These are phyloP conservation scores for Zasmidium angulare DNA, from an alignment of 2,329 filamentous ascomycete genomes.

Conservation along the genomic window DNA sequence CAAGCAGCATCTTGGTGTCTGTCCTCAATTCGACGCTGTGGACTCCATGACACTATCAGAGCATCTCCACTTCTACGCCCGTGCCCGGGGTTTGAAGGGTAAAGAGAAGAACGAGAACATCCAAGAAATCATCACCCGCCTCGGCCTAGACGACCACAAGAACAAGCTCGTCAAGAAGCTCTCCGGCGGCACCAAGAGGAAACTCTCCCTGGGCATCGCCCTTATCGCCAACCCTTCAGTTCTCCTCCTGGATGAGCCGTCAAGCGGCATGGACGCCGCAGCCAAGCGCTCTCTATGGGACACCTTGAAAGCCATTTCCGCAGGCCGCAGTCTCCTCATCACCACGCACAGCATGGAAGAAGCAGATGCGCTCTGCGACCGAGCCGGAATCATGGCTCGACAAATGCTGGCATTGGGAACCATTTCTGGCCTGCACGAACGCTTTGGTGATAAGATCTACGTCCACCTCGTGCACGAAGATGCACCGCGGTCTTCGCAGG, in stretches of 20 bases:
- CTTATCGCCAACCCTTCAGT: constrained; percentile 87
- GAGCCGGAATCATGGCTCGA: constrained; percentile 75
- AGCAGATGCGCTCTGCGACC: constrained; percentile 76
- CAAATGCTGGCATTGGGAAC: constrained; percentile 80
- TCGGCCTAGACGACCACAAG: constrained; percentile 69
- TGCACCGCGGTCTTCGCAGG: constrained; percentile 67
- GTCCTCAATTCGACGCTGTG: constrained; percentile 66
- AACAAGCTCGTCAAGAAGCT: constrained; percentile 73
- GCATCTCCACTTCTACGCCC: constrained; percentile 81
- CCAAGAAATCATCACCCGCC: constrained; percentile 67
- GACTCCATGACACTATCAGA: constrained; percentile 86
- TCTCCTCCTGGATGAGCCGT: constrained; percentile 81
- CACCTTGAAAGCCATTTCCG: constrained; percentile 69
- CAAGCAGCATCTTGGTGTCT: constrained; percentile 77
- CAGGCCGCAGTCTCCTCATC: constrained; percentile 76
- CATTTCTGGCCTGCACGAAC: constrained; percentile 65
- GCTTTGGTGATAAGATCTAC: constrained; percentile 67
- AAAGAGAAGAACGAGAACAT: constrained; percentile 72
- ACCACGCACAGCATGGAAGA: constrained; percentile 95
- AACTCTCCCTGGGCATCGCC: constrained; percentile 80
- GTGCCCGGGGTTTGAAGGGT: constrained; percentile 65
- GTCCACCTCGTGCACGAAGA: constrained; percentile 73
- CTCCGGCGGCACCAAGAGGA: constrained; percentile 85
- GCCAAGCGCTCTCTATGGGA: constrained; percentile 88
- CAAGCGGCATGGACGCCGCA: constrained; percentile 81